These are phyloP conservation scores for Ophiocordyceps camponoti-saundersi DNA, from an alignment of 2,329 filamentous ascomycete genomes.

Conservation along the genomic window DNA sequence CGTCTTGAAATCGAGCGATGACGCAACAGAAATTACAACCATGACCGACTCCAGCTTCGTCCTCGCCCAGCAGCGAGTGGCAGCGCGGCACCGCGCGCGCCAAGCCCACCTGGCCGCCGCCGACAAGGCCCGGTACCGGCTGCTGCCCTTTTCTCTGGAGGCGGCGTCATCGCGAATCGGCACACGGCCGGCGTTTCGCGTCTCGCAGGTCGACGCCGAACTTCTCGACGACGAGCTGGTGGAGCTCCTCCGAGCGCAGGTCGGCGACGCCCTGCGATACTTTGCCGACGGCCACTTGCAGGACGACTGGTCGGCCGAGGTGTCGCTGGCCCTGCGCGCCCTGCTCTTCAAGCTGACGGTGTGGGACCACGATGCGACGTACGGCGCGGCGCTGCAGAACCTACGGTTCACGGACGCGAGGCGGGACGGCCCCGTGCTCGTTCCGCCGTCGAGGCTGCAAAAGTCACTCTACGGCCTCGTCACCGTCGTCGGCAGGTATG, in stretches of 20 bases:
- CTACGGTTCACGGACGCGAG: slow-evolving; percentile 79
- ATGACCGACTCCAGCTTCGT: slow-evolving; percentile 55
- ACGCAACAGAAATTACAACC: slow-evolving; percentile 5
- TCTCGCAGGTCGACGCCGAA: slow-evolving; percentile 92
- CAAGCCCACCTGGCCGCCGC: slow-evolving; percentile 47
- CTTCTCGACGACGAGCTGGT: slow-evolving; percentile 86
- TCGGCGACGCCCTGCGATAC: slow-evolving; percentile 76
- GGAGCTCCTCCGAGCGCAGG: slow-evolving; percentile 68
- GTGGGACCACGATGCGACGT: slow-evolving; percentile 92
- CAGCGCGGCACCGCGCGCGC: slow-evolving; percentile 61
- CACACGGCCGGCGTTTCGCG: slow-evolving; percentile 72
- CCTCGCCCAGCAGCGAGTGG: slow-evolving; percentile 74
- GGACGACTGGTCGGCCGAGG: slow-evolving; percentile 79
- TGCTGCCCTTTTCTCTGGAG: slow-evolving; percentile 55
- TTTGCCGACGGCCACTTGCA: slow-evolving; percentile 57
- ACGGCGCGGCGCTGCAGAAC: slow-evolving; percentile 85
- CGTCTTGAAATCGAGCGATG: neutral
- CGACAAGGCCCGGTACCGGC: slow-evolving; percentile 7
- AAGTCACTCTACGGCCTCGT: slow-evolving; percentile 71
- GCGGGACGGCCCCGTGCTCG: slow-evolving; percentile 40
- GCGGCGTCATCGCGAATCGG: slow-evolving; percentile 56
- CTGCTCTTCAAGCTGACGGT: slow-evolving; percentile 87
- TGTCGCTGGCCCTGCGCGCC: slow-evolving; percentile 58
- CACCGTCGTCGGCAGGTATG: slow-evolving; percentile 76
- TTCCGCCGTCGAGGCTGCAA: slow-evolving; percentile 62